Base-by-base conservation (phyloP, 495 filamentous ascomycete genomes). In the Xylaria curta region DNA sequence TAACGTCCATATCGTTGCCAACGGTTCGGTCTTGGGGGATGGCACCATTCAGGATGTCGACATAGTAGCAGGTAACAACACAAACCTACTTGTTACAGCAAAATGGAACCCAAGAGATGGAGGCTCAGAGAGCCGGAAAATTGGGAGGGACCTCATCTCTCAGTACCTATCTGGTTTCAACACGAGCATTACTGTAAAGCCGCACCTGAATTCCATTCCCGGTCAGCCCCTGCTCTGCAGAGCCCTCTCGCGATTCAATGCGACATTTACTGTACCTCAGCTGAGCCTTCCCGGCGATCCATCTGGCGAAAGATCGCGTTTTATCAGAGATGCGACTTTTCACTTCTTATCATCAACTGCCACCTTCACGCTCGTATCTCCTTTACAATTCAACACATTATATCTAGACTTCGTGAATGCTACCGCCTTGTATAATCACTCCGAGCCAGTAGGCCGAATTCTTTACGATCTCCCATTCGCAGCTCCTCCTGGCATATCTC, bases 81-180 rank as follows among this genome's bases (percentile, higher is more conserved):
- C 87, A 13, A 88, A 93, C 74, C 65, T 97, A 6, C 69, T 83
- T 5, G 87, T 97, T n/a, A 83, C 87, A 17, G 90, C 92, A 9
- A 81, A 85, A 19, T 98, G 93, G 92, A 89, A 91, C 72, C 96
- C 96, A 2, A 84, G 79, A 1, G 78, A 87, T 67, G 88, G 90
- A 49, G 94, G 92, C 4, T 69, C 82, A 31, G 74, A 86, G 69
- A 93, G 87, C 10, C 80, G 84, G 28, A 78, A 85, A 61, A 84
- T 90, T 70, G 95, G 92, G 6, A 85, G 89, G 64, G 85, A 94
- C 42, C 79, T 98, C 8, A 76, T 98, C 17, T 95, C 94, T 1
- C 88, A 92, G 75, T 98, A 97, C 76, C 82, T 97, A 28, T 97
- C 95, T 26, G 94, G 96, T 4, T 89, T 83, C 75, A 97, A 98